phyloP scores from a whole-genome alignment of 331 rosid genomes.

The Acacia pycnantha region DNA sequence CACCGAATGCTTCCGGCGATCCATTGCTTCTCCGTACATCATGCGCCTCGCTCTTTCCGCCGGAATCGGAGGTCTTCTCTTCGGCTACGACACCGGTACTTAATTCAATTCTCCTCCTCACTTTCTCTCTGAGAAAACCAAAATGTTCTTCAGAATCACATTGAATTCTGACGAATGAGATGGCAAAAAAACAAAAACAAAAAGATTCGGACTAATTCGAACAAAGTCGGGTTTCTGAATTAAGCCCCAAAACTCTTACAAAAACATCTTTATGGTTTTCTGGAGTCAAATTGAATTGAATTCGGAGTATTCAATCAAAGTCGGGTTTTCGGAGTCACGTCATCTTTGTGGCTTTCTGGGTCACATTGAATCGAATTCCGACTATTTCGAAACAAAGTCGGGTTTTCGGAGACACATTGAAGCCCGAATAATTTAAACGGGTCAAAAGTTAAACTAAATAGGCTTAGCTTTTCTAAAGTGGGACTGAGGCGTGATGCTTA shows the following conservation, averaged over 20 bases:
- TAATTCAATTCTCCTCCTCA: background rate
- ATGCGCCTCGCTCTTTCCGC: constrained; percentile 85
- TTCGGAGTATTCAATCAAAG: background rate
- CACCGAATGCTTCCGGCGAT: constrained; percentile 57
- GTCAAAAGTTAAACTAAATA: no score
- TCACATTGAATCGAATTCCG: background rate
- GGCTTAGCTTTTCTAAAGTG: background rate
- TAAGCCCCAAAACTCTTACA: background rate
- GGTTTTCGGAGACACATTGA: no score
- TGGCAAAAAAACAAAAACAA: no score
- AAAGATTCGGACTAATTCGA: background rate
- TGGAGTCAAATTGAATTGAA: background rate
- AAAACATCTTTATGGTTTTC: background rate
- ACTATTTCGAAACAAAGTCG: background rate
- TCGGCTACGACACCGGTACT: constrained; percentile 81
- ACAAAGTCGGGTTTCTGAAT: background rate
- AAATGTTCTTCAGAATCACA: background rate
- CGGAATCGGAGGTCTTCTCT: constrained; percentile 80
- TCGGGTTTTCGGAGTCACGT: no score
- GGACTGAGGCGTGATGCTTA: background rate
- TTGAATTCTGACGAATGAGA: background rate
- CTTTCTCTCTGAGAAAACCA: background rate
- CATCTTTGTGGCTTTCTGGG: background rate
- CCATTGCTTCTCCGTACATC: constrained; percentile 63
- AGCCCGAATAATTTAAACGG: no score